These are phyloP conservation scores for Tolypocladium ophioglossoides DNA, from an alignment of 2,329 filamentous ascomycete species.

Conservation along the genomic window DNA sequence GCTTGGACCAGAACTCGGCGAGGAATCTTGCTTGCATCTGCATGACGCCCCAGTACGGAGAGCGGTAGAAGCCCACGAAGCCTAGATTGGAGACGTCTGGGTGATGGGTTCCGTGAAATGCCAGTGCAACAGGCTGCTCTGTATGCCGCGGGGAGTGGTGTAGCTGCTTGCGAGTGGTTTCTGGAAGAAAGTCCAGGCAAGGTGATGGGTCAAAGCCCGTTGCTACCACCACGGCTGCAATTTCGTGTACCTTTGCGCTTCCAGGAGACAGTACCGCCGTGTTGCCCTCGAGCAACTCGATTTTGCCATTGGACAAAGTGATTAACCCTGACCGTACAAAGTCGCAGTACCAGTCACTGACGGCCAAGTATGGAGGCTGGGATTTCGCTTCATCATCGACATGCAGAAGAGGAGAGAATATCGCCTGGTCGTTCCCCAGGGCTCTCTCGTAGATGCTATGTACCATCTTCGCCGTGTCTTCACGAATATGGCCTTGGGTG, in stretches of 20 bases:
- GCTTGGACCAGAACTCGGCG: slow-evolving; percentile 43
- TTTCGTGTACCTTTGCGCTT: slow-evolving; percentile 32
- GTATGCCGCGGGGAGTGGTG: slow-evolving; percentile 43
- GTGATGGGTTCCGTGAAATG: slow-evolving; percentile 56
- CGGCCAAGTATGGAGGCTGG: slow-evolving; percentile 54
- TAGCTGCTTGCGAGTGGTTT: slow-evolving; percentile 43
- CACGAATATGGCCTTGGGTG: slow-evolving; percentile 51
- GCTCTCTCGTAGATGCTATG: slow-evolving; percentile 39
- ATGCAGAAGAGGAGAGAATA: slow-evolving; percentile 32
- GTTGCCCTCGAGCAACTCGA: slow-evolving; percentile 22
- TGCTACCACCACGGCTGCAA: slow-evolving; percentile 61
- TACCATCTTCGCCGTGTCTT: slow-evolving; percentile 41
- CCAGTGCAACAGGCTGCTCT: slow-evolving; percentile 54
- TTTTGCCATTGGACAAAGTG: slow-evolving; percentile 35
- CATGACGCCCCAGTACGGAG: slow-evolving; percentile 79
- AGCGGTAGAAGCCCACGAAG: slow-evolving; percentile 76
- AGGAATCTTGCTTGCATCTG: slow-evolving; percentile 74
- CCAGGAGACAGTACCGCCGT: slow-evolving; percentile 21
- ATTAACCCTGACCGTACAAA: slow-evolving; percentile 60
- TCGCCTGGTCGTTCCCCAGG: slow-evolving; percentile 44
- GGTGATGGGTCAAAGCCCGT: slow-evolving; percentile 62
- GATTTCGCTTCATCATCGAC: slow-evolving; percentile 28
- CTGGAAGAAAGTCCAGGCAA: slow-evolving; percentile 54
- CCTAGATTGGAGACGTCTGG: slow-evolving; percentile 53
- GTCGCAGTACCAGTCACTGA: slow-evolving; percentile 63